Percentiles rank a stretch among this genome's conserved stretches.
Evolutionary conservation across 768 basidiomycete species (phyloP).

Genomic region (Termitomyces sp.): DNA sequence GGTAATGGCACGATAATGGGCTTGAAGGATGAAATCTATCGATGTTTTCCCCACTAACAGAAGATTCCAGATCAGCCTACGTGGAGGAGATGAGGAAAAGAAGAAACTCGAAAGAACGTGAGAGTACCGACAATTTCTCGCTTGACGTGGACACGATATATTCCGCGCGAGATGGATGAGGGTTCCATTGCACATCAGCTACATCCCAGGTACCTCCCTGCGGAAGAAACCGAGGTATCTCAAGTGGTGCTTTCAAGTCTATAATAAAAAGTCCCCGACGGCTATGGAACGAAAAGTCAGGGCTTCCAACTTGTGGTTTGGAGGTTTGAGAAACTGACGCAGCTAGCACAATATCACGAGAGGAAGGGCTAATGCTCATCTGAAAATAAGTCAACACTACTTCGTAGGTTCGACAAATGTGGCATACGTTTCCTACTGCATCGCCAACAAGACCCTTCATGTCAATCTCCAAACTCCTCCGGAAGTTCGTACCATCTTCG

Average conservation of each 20-base stretch:
- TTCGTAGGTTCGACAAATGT: neutral
- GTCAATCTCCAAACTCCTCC: conserved; percentile 61
- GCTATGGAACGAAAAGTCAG: conserved; percentile 21
- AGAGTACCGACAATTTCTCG: conserved; percentile 67
- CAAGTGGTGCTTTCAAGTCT: conserved; percentile 82
- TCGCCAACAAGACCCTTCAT: conserved; percentile 78
- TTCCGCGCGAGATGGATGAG: conserved; percentile 66
- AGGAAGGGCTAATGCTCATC: conserved; percentile 91
- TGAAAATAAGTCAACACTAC: conserved; percentile 23
- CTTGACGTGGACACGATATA: conserved; percentile 87
- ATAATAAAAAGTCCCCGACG: conserved; percentile 93
- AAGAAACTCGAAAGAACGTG: neutral
- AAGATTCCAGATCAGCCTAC: conserved; percentile 93
- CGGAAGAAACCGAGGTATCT: conserved; percentile 88
- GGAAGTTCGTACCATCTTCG: conserved; percentile 58
- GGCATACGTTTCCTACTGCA: conserved; percentile 75
- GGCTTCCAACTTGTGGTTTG: neutral
- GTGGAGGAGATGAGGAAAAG: neutral
- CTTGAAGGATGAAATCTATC: conserved; percentile 79
- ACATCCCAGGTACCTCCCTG: conserved; percentile 98
- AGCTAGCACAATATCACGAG: conserved; percentile 85
- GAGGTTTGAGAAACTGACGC: conserved; percentile 40
- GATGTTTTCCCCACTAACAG: conserved; percentile 64
- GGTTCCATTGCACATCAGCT: conserved; percentile 91
- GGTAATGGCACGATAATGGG: conserved; percentile 93